Base-by-base conservation (phyloP, 306 rosid species). In the Vigna hirtella region DNA sequence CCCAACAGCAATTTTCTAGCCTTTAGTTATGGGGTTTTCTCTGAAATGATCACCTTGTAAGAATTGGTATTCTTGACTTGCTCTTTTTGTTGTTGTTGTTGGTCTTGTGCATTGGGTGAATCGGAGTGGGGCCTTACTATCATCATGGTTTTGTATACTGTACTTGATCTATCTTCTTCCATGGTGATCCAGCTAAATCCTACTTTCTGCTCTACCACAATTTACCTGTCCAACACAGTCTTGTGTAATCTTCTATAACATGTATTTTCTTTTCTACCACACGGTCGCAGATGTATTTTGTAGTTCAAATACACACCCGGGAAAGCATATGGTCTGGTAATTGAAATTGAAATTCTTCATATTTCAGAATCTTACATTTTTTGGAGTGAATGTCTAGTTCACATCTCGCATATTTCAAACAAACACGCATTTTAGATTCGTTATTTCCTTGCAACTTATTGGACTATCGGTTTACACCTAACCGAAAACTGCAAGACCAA, bases 1-100 rank as follows among this genome's bases (percentile, higher is more conserved):
- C 96, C 67, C 94, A 87, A 52, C 55, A 78, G 69, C 87, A 86
- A 70, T 24, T 47, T 77, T 84, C 88, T 58, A 71, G 74, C 77
- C 55, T 68, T 63, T 85, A 81, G 73, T 22, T 59, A 79, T 69
- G 50, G 18, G 67, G 52, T 20, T 42, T 84, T 73, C 66, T 5
- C n/a, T 50, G 59, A 62, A 70, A 69, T 7, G 64, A 68, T 77
- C 53, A 51, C 48, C 24, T 1, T 24, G 51, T 74, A 73, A 76
- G 63, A 79, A 42, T 45, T 59, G 24, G 53, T 66, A 74, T 74
- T 50, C 50, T 82, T 48, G 84, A 77, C 65, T 69, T 57, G 67
- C 62, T 73, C 6, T 32, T 7, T 73, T 68, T 53, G 11, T 76
- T 73, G 28, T 26, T 26, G 28, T 53, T 55, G 74, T 75, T 80